Evolutionary conservation across 2,329 filamentous ascomycete species (phyloP), one percentile per base, ranked within the genome.

Genomic region (Lecanicillium sp.): DNA sequence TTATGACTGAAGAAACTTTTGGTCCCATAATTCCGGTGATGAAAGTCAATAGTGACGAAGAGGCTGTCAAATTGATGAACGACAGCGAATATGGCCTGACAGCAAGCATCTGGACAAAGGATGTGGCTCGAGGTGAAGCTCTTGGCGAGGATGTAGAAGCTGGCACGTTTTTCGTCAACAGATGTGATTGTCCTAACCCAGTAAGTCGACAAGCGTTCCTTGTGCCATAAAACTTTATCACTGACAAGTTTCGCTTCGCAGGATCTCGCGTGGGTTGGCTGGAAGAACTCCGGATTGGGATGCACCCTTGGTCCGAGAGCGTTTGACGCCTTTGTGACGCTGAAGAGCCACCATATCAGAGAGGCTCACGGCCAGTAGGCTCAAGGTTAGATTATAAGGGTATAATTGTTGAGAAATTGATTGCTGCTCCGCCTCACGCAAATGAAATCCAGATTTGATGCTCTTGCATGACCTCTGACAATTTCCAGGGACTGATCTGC

Each of bases 241-340:
- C 39, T 42, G 33, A 44, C 33, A 15, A 31, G 22, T 9, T n/a
- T 13, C 14, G 28, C 27, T 19, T 32, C 15, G 45, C 30, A 89
- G 85, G 87, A 94, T 61, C 76, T 94, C 49, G 87, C 88, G 14
- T 94, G 87, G 87, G 92, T 88, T 3, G 90, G 90, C 10, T 96
- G 88, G 88, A 97, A 96, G 70, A 87, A 95, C 59, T 95, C 88
- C 43, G 90, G 90, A 47, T 89, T 86, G 61, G 90, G 90, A n/a
- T 83, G 88, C 51, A 96, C 89, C 8, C 66, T 97, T 53, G 92
- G 87, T 64, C 81, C 70, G 51, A 94, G 88, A 54, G 90, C 89
- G 10, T 97, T 94, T 57, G 90, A 96, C 52, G 87, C 94, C 58
- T 97, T 96, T 57, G 83, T 94, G 56, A 94, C 92, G 72, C 73